phyloP scores from a whole-genome alignment of 2,329 filamentous ascomycete species.

The Fusarium sp. region DNA sequence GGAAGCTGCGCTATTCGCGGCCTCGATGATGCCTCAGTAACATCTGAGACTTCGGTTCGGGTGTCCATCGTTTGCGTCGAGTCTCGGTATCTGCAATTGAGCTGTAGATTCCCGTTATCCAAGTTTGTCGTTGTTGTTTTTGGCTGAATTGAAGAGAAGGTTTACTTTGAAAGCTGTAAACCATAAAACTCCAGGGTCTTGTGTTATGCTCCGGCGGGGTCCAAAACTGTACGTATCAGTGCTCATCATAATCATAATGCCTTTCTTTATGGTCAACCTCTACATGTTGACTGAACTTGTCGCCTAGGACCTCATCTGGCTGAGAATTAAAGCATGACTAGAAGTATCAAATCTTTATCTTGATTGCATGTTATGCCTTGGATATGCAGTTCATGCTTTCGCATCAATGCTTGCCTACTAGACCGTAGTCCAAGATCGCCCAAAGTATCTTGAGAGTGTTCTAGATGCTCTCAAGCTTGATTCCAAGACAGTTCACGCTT shows the following conservation, averaged over 20 bases:
- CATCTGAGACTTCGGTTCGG: slow-evolving; percentile 38
- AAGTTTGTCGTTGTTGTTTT: background rate
- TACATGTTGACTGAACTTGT: background rate
- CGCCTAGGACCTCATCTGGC: background rate
- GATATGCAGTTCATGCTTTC: background rate
- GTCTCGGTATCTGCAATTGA: background rate
- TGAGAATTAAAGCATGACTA: background rate
- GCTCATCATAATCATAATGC: background rate
- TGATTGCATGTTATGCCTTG: background rate
- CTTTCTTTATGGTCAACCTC: background rate
- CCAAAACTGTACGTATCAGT: slow-evolving; percentile 13
- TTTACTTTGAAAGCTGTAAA: background rate
- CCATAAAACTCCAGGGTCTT: slow-evolving; percentile 14
- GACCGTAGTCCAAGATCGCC: background rate
- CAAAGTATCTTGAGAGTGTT: background rate
- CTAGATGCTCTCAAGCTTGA: background rate
- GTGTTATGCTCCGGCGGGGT: slow-evolving; percentile 18
- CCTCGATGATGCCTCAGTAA: slow-evolving; percentile 40
- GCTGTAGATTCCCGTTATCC: background rate
- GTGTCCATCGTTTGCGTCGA: slow-evolving; percentile 35
- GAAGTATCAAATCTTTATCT: background rate
- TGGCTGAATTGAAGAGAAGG: slow-evolving; percentile 4
- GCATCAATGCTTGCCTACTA: background rate
- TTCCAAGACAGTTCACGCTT: background rate
- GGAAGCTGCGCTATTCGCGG: slow-evolving; percentile 67